phyloP scores from a whole-genome alignment of 1,284 basidiomycete species.

The Cryptococcus jaspeensis region DNA sequence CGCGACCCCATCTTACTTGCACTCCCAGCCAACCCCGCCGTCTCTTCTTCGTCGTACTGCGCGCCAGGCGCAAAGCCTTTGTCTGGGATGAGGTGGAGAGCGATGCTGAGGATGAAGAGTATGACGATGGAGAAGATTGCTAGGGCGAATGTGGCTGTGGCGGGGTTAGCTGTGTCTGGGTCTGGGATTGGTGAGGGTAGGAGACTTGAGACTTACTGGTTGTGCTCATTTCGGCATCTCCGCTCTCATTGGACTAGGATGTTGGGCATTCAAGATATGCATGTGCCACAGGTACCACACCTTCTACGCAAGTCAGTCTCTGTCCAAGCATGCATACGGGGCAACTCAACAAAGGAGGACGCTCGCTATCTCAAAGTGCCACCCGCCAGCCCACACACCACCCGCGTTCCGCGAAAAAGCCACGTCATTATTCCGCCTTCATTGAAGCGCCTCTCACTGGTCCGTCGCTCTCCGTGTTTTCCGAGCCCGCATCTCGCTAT shows the following conservation, averaged over 20 bases:
- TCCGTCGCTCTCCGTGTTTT: slow-evolving; percentile 6
- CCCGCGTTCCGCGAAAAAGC: too few relatives aligned
- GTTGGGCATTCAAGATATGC: too few relatives aligned
- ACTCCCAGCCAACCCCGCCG: background rate
- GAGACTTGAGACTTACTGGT: slow-evolving; percentile 1
- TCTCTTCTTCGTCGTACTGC: slow-evolving; percentile 2
- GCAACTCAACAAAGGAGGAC: too few relatives aligned
- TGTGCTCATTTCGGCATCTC: slow-evolving; percentile 1
- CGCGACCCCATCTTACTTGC: background rate
- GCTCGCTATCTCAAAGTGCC: too few relatives aligned
- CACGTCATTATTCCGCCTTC: too few relatives aligned
- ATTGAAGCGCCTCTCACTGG: too few relatives aligned
- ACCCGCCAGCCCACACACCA: too few relatives aligned
- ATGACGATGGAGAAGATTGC: slow-evolving; percentile 6
- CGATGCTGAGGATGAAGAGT: slow-evolving; percentile 5
- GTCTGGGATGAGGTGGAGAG: slow-evolving; percentile 15
- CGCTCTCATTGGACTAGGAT: too few relatives aligned
- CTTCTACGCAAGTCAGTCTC: too few relatives aligned
- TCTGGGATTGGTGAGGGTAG: background rate
- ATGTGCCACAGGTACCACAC: too few relatives aligned
- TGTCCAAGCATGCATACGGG: too few relatives aligned
- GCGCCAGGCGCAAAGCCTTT: slow-evolving; percentile 1
- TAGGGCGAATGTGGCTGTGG: slow-evolving; percentile 11
- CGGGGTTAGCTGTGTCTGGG: background rate
- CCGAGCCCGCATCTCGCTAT: background rate